phyloP scores from a whole-genome alignment of 2,329 filamentous ascomycete species.

The Exophiala sp. region DNA sequence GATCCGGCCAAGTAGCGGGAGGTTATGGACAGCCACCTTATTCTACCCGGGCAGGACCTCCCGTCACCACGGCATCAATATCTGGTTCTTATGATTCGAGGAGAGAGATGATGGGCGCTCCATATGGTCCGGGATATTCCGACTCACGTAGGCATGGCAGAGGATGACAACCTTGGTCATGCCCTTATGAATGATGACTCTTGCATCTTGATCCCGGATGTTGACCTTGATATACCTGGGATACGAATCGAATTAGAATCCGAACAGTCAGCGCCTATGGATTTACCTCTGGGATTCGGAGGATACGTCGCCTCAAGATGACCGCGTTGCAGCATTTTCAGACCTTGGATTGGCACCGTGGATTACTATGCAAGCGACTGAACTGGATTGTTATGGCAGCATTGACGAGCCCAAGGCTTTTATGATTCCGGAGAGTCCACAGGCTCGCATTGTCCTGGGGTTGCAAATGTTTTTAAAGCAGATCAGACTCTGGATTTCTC shows the following conservation, averaged over 20 bases:
- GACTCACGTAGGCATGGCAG: constrained; percentile 18
- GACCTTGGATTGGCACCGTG: neutral
- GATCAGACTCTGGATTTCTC: constrained; percentile 9
- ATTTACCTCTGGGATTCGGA: neutral
- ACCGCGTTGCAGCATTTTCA: neutral
- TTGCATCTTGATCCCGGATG: too few species aligned
- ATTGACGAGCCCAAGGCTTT: constrained; percentile 17
- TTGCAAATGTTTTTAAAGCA: constrained; percentile 2
- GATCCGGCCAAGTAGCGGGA: constrained; percentile 7
- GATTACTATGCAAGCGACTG: constrained; percentile 4
- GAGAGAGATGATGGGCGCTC: constrained; percentile 19
- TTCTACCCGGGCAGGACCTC: constrained; percentile 18
- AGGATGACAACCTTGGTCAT: constrained; percentile 10
- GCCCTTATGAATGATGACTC: constrained; percentile 5
- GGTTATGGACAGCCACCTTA: constrained; percentile 20
- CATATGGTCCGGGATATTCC: constrained; percentile 15
- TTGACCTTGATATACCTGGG: neutral
- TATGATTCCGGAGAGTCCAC: constrained; percentile 14
- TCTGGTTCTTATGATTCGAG: constrained; percentile 17
- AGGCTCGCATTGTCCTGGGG: constrained; percentile 5
- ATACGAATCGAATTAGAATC: neutral
- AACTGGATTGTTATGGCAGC: constrained; percentile 13
- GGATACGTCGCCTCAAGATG: neutral
- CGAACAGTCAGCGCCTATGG: neutral
- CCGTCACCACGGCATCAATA: constrained; percentile 12